These are phyloP conservation scores for Suillus fuscotomentosus DNA, from an alignment of 768 basidiomycete genomes.

Conservation along the genomic window DNA sequence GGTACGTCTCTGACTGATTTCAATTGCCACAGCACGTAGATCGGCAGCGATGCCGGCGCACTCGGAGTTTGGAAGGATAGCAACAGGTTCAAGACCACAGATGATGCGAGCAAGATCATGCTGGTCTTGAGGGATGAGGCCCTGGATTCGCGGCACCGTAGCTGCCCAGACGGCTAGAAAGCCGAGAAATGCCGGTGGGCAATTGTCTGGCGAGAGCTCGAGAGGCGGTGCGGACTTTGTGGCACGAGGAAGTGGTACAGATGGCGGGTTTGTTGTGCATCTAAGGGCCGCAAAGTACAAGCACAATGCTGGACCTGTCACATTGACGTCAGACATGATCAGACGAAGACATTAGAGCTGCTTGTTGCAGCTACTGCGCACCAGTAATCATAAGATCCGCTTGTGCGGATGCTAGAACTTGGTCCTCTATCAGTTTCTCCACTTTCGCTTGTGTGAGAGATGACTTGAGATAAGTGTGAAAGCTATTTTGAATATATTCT, in stretches of 20 bases:
- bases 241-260: constrained; percentile 71
- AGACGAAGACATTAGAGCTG: not conserved
- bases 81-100: constrained; percentile 53
- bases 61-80: constrained; percentile 36
- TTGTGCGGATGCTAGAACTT: constrained; percentile 74
- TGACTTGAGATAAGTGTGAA: constrained; percentile 80
- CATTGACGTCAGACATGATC: not conserved
- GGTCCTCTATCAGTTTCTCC: constrained; percentile 70
- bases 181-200: constrained; percentile 62
- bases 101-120: constrained; percentile 84
- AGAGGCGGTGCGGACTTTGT: constrained; percentile 47
- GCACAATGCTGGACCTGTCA: constrained; percentile 71
- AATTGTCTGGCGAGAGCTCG: constrained; percentile 65
- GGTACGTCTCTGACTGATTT: constrained; percentile 79
- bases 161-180: constrained; percentile 76
- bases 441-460: constrained; percentile 76
- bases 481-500: constrained; percentile 68
- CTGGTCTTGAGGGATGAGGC: constrained; percentile 59
- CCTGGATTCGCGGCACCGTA: constrained; percentile 63
- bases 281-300: constrained; percentile 84
- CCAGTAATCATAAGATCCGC: constrained; percentile 87
- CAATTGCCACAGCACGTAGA: constrained; percentile 81
- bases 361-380: constrained; percentile 25
- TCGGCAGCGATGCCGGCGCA: constrained; percentile 72
- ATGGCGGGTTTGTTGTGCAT: constrained; percentile 72